A percentile compares a stretch with the other conserved stretches of the same genome.
Evolutionary conservation across 2,329 filamentous ascomycete genomes (phyloP).

Genomic region (Aspergillus pseudotamarii): DNA sequence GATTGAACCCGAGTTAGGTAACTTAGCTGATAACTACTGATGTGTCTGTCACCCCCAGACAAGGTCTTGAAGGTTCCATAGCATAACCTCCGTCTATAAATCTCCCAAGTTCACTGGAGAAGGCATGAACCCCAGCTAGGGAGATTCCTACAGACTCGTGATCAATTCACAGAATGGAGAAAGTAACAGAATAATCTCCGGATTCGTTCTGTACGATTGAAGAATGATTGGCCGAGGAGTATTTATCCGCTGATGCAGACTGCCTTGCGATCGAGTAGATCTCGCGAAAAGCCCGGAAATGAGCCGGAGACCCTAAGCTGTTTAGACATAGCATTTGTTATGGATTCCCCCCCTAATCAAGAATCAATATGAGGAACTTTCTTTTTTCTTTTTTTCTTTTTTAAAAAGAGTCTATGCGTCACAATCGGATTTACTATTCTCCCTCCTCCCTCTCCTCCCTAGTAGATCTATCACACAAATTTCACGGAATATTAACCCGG

Average conservation of each 20-base stretch:
- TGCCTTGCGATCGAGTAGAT: neutral
- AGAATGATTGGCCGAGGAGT: no score
- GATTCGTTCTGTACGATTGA: neutral
- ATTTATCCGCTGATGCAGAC: neutral
- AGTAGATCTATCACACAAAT: neutral
- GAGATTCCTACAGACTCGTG: neutral
- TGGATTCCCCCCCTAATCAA: no score
- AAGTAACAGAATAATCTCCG: neutral
- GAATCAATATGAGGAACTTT: neutral
- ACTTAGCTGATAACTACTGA: neutral
- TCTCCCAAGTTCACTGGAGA: neutral
- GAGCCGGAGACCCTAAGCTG: no score
- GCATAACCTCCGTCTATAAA: neutral
- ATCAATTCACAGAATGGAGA: neutral
- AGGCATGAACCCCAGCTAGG: neutral
- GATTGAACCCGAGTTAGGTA: neutral
- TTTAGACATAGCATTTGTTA: no score
- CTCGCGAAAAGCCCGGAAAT: no score
- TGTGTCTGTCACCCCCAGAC: neutral
- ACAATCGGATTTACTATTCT: neutral
- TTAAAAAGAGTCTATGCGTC: neutral
- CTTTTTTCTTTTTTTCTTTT: neutral
- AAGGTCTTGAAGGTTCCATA: neutral
- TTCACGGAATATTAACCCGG: neutral
- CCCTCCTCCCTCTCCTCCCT: no score